Evolutionary conservation across 2,329 filamentous ascomycete genomes (phyloP).

Genomic region (Ophiognomonia clavigignenti-juglandacearum): DNA sequence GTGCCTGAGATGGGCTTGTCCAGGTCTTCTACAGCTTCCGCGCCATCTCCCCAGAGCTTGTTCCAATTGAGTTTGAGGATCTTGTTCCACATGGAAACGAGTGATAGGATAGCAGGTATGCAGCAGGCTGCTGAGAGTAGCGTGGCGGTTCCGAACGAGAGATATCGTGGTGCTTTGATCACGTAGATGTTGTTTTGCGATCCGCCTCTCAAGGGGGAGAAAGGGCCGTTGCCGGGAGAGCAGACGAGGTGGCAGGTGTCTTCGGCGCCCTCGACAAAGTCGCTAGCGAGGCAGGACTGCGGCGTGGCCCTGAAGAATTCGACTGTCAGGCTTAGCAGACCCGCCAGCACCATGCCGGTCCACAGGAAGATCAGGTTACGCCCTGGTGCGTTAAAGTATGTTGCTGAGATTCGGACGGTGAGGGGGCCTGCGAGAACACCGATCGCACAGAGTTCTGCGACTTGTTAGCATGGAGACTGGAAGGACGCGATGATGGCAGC

Average conservation of each 20-base stretch:
- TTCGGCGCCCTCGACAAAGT: conserved; percentile 41
- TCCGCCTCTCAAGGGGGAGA: conserved; percentile 49
- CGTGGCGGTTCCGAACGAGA: conserved; percentile 56
- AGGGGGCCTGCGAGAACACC: conserved; percentile 60
- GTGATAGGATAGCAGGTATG: conserved; percentile 57
- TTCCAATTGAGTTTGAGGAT: conserved; percentile 60
- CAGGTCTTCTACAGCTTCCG: conserved; percentile 16
- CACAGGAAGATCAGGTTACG: conserved; percentile 64
- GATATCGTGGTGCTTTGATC: conserved; percentile 48
- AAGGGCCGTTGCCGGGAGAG: conserved; percentile 38
- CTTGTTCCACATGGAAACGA: conserved; percentile 59
- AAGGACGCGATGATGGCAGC: neutral
- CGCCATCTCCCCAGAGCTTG: conserved; percentile 31
- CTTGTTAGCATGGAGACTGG: neutral
- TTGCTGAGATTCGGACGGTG: conserved; percentile 55
- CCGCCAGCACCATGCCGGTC: conserved; percentile 56
- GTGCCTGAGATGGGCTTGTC: conserved; percentile 45
- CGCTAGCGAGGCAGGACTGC: conserved; percentile 31
- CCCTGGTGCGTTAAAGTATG: conserved; percentile 60
- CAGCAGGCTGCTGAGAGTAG: conserved; percentile 61
- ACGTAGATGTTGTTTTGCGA: conserved; percentile 59
- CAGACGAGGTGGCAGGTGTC: conserved; percentile 45
- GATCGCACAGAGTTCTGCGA: conserved; percentile 52
- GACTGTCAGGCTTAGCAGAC: conserved; percentile 55
- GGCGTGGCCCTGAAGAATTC: conserved; percentile 57